Percentiles rank a stretch among this genome's conserved stretches.
Evolutionary conservation across 2,329 filamentous ascomycete species (phyloP).

Genomic region (Colletotrichum sp.): DNA sequence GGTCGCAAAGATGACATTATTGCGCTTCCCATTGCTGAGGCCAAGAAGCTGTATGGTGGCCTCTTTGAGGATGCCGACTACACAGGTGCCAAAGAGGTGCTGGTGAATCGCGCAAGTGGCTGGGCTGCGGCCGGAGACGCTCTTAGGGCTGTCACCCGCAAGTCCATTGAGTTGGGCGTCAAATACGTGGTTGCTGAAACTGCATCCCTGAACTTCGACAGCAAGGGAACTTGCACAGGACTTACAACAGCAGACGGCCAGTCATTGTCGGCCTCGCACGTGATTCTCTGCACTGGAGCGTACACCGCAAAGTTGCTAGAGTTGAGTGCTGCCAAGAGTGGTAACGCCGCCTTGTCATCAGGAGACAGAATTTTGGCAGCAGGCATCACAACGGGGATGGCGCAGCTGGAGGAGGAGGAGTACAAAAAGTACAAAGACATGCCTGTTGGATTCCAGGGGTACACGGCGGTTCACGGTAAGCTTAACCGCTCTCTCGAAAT

Average conservation of each 20-base stretch:
- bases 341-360: conserved; percentile 51
- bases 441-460: conserved; percentile 52
- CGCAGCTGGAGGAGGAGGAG: conserved; percentile 53
- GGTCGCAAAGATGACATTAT: conserved; percentile 44
- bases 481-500: conserved; percentile 28
- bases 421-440: conserved; percentile 50
- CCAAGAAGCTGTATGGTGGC: conserved; percentile 57
- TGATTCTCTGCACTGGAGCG: conserved; percentile 61
- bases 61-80: conserved; percentile 67
- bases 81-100: conserved; percentile 60
- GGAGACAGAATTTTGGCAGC: conserved; percentile 61
- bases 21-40: conserved; percentile 49
- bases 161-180: conserved; percentile 59
- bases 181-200: conserved; percentile 62
- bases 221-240: conserved; percentile 48
- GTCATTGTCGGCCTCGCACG: conserved; percentile 50
- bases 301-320: conserved; percentile 63
- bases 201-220: conserved; percentile 45
- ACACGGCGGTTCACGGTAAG: conserved; percentile 37
- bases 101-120: conserved; percentile 66
- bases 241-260: conserved; percentile 51
- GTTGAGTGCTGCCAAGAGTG: conserved; percentile 52
- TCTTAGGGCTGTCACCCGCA: conserved; percentile 57
- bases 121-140: conserved; percentile 68
- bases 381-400: conserved; percentile 64